Conservation (phyloP, 495 filamentous ascomycete genomes). For the Penicillium goetzii region DNA sequence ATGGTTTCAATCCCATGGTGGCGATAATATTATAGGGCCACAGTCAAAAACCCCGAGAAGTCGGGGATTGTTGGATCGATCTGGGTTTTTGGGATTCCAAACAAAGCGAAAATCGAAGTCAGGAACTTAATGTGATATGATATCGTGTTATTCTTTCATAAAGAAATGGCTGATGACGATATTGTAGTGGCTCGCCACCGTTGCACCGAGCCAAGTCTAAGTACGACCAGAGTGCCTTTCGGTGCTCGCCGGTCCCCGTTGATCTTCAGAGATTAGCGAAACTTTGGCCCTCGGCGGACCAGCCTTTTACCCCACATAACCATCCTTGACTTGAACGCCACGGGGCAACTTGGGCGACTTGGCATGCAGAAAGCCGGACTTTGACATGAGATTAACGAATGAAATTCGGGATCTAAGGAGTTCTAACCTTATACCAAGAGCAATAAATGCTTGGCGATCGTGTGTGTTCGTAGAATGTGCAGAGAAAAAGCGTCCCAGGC, state of each 20-base stretch:
- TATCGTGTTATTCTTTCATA: not conserved
- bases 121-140: not conserved
- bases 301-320: conserved; percentile 4
- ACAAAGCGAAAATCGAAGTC: not conserved
- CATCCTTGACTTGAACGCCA: not conserved
- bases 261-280: conserved; percentile 7
- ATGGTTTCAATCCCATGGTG: conserved; percentile 8
- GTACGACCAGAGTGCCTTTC: not conserved
- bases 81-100: no score
- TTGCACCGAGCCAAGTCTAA: conserved; percentile 5
- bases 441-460: not conserved
- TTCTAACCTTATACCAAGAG: not conserved
- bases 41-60: no score
- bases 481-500: not conserved
- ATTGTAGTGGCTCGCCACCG: not conserved
- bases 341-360: not conserved
- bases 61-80: not conserved
- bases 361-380: conserved; percentile 1
- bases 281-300: conserved; percentile 1
- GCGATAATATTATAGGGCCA: not conserved
- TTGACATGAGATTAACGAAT: not conserved
- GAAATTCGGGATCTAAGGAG: no score
- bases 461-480: not conserved
- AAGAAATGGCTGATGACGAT: not conserved
- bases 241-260: conserved; percentile 12